Evolutionary conservation across 495 filamentous ascomycete species (phyloP), one percentile per base, ranked within the genome.

Genomic region (Apodospora peruviana): DNA sequence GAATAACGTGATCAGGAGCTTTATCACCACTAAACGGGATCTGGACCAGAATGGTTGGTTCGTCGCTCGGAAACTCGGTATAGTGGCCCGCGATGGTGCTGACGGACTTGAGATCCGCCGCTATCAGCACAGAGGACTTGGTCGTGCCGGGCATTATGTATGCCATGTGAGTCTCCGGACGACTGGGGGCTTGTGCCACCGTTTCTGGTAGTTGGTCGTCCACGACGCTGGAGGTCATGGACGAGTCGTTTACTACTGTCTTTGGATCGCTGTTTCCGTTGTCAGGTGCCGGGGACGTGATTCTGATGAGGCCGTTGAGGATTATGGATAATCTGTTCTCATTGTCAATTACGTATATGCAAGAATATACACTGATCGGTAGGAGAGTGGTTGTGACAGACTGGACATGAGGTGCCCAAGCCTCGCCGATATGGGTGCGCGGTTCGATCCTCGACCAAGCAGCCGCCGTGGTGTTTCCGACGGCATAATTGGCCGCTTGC

Each of bases 1-100:
- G 34, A 3, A 63, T 40, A 0, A 22, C 50, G 24, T 63, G 55
- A 18, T 54, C 50, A 2, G 57, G 60, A 5, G 42, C 52, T 29
- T 34, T 51, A 35, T 63, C 39, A n/a, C 38, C 50, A 18, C 19
- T 50, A 43, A 60, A 63, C 1, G 60, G 60, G 14, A 60, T 45
- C 48, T 63, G 60, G 12, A 63, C 50, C 19, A 63, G 40, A 4
- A 63, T 34, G 3, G 60, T 63, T 4, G 60, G 57, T 48, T 63
- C 60, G 29, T 58, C 48, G 40, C 57, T 58, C 11, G 57, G 60
- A 27, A 63, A 63, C 39, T 63, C 60, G 44, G 60, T 63, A 36
- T 45, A 58, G 35, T 63, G 60, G 1, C 60, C 60, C 1, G 55
- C 55, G 11, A 63, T 24, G 3, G 47, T 60, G 36, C 60, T 63